phyloP scores from a whole-genome alignment of 2,329 filamentous ascomycete genomes.

The Aspergillus clavatus region DNA sequence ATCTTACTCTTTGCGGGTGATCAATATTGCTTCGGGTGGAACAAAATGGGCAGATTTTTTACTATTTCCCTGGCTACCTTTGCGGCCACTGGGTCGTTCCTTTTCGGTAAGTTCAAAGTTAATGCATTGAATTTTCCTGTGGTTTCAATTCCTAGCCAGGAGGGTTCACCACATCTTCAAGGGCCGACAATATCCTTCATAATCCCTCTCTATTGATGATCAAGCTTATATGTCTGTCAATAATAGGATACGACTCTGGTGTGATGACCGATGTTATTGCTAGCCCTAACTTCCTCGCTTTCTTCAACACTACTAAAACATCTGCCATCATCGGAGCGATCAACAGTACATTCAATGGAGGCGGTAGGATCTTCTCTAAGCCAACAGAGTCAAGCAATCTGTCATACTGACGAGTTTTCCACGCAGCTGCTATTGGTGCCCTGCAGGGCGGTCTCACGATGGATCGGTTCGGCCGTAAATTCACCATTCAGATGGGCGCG shows the following conservation, averaged over 20 bases:
- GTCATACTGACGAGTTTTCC: conserved; percentile 5
- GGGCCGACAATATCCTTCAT: not conserved
- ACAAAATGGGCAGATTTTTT: conserved; percentile 39
- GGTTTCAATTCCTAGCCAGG: not conserved
- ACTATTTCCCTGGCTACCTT: conserved; percentile 38
- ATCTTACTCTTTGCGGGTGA: not conserved
- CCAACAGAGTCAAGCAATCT: too few relatives aligned
- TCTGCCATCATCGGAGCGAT: conserved; percentile 57
- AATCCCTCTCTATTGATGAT: not conserved
- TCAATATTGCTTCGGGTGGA: not conserved
- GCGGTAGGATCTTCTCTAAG: conserved; percentile 32
- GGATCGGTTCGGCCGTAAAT: conserved; percentile 56
- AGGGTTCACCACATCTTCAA: not conserved
- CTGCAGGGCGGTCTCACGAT: conserved; percentile 55
- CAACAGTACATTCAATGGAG: conserved; percentile 59
- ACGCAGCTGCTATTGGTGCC: conserved; percentile 45
- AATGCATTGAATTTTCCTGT: not conserved
- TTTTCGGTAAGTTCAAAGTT: conserved; percentile 10
- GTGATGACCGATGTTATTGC: conserved; percentile 47
- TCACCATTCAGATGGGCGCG: conserved; percentile 57
- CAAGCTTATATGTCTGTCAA: conserved; percentile 23
- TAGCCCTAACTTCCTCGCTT: conserved; percentile 52
- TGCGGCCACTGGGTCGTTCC: conserved; percentile 39
- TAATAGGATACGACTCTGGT: conserved; percentile 46
- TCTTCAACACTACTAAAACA: conserved; percentile 50